Evolutionary conservation across 2,329 filamentous ascomycete species (phyloP).

Genomic region (Neophaeococcomyces mojaviensis): DNA sequence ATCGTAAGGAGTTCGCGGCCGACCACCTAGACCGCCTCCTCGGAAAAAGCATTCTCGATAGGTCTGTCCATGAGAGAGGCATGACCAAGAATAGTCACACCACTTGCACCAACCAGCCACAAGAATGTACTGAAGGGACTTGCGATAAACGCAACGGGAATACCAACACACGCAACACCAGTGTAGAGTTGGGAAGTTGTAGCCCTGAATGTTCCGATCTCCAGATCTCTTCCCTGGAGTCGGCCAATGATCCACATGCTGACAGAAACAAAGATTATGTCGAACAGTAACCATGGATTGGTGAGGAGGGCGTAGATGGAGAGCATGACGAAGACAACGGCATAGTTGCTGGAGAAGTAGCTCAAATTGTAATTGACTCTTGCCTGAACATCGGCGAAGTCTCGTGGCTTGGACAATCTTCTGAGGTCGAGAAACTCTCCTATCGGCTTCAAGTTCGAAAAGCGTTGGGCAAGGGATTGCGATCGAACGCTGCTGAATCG

Average conservation of each 20-base stretch:
- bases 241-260: slow-evolving; percentile 90
- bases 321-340: slow-evolving; percentile 86
- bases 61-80: slow-evolving; percentile 95
- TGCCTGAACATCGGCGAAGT: slow-evolving; percentile 83
- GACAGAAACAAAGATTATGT: slow-evolving; percentile 77
- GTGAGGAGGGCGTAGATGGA: slow-evolving; percentile 91
- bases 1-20: slow-evolving; percentile 92
- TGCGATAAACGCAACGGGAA: slow-evolving; percentile 77
- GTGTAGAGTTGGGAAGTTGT: slow-evolving; percentile 94
- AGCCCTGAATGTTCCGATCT: slow-evolving; percentile 72
- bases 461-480: slow-evolving; percentile 70
- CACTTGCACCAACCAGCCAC: slow-evolving; percentile 93
- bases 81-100: slow-evolving; percentile 89
- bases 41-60: slow-evolving; percentile 99
- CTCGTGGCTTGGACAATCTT: slow-evolving; percentile 85
- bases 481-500: slow-evolving; percentile 77
- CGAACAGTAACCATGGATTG: slow-evolving; percentile 79
- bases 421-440: slow-evolving; percentile 95
- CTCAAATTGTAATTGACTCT: slow-evolving; percentile 94
- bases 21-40: slow-evolving; percentile 99
- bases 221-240: slow-evolving; percentile 79
- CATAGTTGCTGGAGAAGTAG: slow-evolving; percentile 98
- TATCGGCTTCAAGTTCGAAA: slow-evolving; percentile 84
- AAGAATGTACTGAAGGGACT: slow-evolving; percentile 78
- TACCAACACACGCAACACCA: slow-evolving; percentile 68